Evolutionary conservation across 148 eudicot species (phyloP), one percentile per base, ranked within the genome.

Genomic region (Silene uniflora): DNA sequence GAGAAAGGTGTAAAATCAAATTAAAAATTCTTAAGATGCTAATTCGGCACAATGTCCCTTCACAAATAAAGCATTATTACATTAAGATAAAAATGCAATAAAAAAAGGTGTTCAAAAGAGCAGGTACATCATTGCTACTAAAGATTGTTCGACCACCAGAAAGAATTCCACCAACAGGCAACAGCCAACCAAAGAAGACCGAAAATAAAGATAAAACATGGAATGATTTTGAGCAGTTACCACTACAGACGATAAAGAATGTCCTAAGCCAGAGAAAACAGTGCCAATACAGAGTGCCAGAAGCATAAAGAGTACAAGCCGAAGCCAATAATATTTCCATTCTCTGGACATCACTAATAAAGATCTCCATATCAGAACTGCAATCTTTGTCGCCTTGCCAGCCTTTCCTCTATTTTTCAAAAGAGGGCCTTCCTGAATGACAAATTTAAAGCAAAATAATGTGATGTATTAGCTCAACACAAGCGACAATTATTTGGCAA

Each of bases 271-370:
- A 65, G 97, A 88, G 80, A 95, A 95, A 5, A 88, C 88, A 23
- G 97, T 90, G 63, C 99, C 97, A 78, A 92, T 83, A 83, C 99
- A 90, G 46, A 95, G 84, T 19, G 97, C 82, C 75, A 95, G 83
- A 68, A 90, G 82, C 93, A 95, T 89, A 75, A 79, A 85, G 17
- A 95, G 89, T 72, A 92, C 84, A 77, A 95, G 84, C 75, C 99
- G 92, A 78, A 95, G 93, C 99, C 99, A 95, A 81, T 85, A 95
- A 77, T 92, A 95, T 83, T 90, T 95, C 99, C 97, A 95, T 81
- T 95, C 97, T 76, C 99, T 88, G 67, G 99, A 95, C 99, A 95
- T 92, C 67, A 95, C 85, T 78, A 95, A 83, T 59, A 92, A 76
- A 29, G 97, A 92, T 80, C 99, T 89, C 99, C 99, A 95, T 58